Conservation (phyloP, 768 basidiomycete species). For the Xerocomus brunneocitrinus region DNA sequence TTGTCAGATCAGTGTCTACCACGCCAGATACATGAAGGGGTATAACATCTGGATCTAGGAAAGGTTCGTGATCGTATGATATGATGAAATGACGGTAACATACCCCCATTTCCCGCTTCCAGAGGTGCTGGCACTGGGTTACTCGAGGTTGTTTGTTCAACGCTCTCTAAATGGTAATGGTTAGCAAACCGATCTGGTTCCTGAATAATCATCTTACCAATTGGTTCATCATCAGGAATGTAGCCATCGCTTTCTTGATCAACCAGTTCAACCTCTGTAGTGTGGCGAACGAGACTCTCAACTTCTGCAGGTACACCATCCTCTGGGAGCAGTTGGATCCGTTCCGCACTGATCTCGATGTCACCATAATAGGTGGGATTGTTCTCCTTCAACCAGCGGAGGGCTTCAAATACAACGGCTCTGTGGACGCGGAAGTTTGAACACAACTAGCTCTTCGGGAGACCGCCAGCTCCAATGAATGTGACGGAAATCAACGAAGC, state of each 20-base stretch:
- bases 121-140: too few relatives aligned
- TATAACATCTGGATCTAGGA: background rate
- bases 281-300: slow-evolving; percentile 18
- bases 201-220: too few relatives aligned
- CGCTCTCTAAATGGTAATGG: too few relatives aligned
- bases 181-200: too few relatives aligned
- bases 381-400: slow-evolving; percentile 35
- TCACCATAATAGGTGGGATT: slow-evolving; percentile 31
- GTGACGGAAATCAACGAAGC: slow-evolving; percentile 32
- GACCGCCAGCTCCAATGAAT: slow-evolving; percentile 29
- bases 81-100: too few relatives aligned
- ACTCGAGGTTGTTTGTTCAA: too few relatives aligned
- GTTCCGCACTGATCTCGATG: slow-evolving; percentile 21
- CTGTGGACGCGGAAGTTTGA: slow-evolving; percentile 32
- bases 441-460: slow-evolving; percentile 27
- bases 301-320: slow-evolving; percentile 35
- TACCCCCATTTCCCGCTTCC: too few relatives aligned
- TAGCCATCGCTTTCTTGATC: slow-evolving; percentile 20
- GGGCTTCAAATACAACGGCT: slow-evolving; percentile 23
- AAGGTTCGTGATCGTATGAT: too few relatives aligned
- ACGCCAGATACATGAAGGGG: background rate
- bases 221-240: background rate
- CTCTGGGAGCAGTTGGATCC: slow-evolving; percentile 25
- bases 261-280: slow-evolving; percentile 36
- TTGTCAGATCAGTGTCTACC: background rate